A percentile compares a stretch with the other conserved stretches of the same genome.
Evolutionary conservation across 2,329 filamentous ascomycete species (phyloP).

Genomic region (Penicillium olsonii): DNA sequence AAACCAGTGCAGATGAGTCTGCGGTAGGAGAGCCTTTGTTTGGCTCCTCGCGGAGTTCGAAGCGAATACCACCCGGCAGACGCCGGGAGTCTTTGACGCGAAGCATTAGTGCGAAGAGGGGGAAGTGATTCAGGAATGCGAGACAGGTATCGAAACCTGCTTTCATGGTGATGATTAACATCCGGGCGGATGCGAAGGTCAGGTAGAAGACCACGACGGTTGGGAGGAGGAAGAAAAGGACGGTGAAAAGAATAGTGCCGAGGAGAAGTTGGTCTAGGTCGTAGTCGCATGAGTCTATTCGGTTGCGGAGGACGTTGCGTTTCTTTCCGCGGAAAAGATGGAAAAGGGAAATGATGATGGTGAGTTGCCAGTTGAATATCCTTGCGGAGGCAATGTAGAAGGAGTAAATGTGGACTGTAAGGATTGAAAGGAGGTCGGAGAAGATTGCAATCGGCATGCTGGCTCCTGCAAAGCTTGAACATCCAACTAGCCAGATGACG

Average conservation of each 20-base stretch:
- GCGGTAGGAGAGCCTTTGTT: slow-evolving; percentile 39
- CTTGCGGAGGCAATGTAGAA: slow-evolving; percentile 96
- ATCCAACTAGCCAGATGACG: slow-evolving; percentile 89
- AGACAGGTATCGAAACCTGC: slow-evolving; percentile 87
- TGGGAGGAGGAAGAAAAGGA: slow-evolving; percentile 90
- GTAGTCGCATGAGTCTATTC: slow-evolving; percentile 98
- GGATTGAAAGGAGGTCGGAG: slow-evolving; percentile 85
- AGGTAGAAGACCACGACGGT: slow-evolving; percentile 97
- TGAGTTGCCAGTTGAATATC: slow-evolving; percentile 98
- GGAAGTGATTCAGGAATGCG: slow-evolving; percentile 95
- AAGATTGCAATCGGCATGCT: slow-evolving; percentile 96
- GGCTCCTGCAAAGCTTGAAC: slow-evolving; percentile 91
- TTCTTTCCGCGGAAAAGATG: slow-evolving; percentile 98
- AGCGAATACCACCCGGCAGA: slow-evolving; percentile 88
- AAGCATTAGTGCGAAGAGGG: slow-evolving; percentile 94
- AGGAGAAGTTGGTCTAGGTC: slow-evolving; percentile 95
- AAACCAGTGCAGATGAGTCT: slow-evolving; percentile 60
- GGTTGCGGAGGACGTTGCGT: slow-evolving; percentile 92
- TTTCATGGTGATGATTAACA: slow-evolving; percentile 93
- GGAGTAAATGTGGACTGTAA: slow-evolving; percentile 95
- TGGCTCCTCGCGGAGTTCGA: slow-evolving; percentile 79
- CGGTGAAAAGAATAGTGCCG: slow-evolving; percentile 92
- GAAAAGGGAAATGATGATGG: slow-evolving; percentile 95
- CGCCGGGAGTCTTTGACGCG: slow-evolving; percentile 88
- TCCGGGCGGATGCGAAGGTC: slow-evolving; percentile 90